phyloP scores from a whole-genome alignment of 2,329 filamentous ascomycete genomes.

The Fusarium pseudoanthophilum region DNA sequence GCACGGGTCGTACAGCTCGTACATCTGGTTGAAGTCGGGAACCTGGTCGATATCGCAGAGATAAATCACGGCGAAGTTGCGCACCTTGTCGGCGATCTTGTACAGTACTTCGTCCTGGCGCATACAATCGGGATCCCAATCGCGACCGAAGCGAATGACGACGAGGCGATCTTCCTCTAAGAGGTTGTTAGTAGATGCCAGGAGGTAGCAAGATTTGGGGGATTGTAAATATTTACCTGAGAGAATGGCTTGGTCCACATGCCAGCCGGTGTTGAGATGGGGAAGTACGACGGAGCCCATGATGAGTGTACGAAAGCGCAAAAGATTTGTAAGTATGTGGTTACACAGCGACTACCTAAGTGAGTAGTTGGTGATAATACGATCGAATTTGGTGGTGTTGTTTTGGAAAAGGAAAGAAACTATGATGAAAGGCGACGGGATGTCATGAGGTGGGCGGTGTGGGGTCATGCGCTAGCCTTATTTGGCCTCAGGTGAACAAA shows the following conservation, averaged over 20 bases:
- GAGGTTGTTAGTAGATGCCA: conserved; percentile 11
- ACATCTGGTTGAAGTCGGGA: conserved; percentile 96
- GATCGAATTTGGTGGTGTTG: background rate
- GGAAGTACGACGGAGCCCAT: conserved; percentile 91
- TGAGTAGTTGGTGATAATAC: background rate
- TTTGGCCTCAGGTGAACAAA: conserved; percentile 10
- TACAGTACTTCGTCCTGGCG: conserved; percentile 91
- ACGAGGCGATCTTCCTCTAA: conserved; percentile 89
- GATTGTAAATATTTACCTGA: conserved; percentile 49
- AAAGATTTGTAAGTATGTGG: too few species aligned
- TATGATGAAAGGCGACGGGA: conserved; percentile 26
- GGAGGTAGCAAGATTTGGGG: background rate
- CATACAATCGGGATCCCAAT: conserved; percentile 80
- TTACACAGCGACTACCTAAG: background rate
- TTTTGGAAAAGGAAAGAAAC: conserved; percentile 12
- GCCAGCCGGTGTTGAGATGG: conserved; percentile 92
- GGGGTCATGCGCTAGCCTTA: background rate
- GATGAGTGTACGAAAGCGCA: background rate
- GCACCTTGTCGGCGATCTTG: conserved; percentile 90
- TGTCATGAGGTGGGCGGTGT: background rate
- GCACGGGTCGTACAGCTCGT: conserved; percentile 89
- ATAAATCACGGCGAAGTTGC: conserved; percentile 94
- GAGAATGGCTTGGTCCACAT: conserved; percentile 94
- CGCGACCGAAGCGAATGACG: conserved; percentile 91
- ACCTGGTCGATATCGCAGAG: conserved; percentile 92